phyloP scores from a whole-genome alignment of 2,329 filamentous ascomycete species.

The Aspergillus ochraceoroseus region DNA sequence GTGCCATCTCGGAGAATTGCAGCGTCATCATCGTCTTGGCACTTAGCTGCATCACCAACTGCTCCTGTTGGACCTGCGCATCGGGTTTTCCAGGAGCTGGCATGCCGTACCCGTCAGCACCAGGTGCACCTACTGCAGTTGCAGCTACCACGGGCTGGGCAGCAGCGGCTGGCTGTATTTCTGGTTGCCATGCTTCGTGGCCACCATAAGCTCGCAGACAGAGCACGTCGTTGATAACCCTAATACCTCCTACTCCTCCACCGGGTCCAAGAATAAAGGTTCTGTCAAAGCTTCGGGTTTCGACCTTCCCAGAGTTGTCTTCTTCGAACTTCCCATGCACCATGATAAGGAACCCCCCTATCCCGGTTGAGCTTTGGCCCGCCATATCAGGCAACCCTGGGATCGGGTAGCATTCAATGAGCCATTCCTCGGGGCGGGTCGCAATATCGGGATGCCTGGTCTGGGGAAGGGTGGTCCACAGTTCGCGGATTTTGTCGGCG shows the following conservation, averaged over 20 bases:
- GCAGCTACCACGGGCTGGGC: slow-evolving; percentile 14
- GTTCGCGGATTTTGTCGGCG: slow-evolving; percentile 57
- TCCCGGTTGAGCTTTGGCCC: slow-evolving; percentile 58
- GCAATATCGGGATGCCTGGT: slow-evolving; percentile 71
- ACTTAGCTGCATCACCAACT: slow-evolving; percentile 66
- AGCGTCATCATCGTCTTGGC: slow-evolving; percentile 74
- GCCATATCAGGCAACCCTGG: slow-evolving; percentile 66
- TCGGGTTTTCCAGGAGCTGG: slow-evolving; percentile 44
- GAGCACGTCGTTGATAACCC: slow-evolving; percentile 75
- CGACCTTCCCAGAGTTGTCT: slow-evolving; percentile 55
- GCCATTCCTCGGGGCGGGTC: slow-evolving; percentile 65
- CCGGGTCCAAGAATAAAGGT: slow-evolving; percentile 75
- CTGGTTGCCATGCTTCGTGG: slow-evolving; percentile 48
- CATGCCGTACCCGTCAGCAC: slow-evolving; percentile 39
- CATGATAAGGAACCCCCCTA: slow-evolving; percentile 71
- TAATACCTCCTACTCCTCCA: slow-evolving; percentile 58
- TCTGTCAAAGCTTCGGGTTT: slow-evolving; percentile 71
- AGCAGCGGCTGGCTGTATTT: slow-evolving; percentile 28
- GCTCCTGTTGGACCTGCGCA: slow-evolving; percentile 58
- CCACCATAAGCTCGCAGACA: slow-evolving; percentile 65
- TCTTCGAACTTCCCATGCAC: slow-evolving; percentile 86
- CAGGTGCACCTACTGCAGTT: slow-evolving; percentile 25
- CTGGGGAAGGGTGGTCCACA: slow-evolving; percentile 65
- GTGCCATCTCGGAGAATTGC: slow-evolving; percentile 73
- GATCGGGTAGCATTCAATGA: slow-evolving; percentile 74